Evolutionary conservation across 1,284 basidiomycete genomes (phyloP).

Genomic region (Amylostereum chailletii): DNA sequence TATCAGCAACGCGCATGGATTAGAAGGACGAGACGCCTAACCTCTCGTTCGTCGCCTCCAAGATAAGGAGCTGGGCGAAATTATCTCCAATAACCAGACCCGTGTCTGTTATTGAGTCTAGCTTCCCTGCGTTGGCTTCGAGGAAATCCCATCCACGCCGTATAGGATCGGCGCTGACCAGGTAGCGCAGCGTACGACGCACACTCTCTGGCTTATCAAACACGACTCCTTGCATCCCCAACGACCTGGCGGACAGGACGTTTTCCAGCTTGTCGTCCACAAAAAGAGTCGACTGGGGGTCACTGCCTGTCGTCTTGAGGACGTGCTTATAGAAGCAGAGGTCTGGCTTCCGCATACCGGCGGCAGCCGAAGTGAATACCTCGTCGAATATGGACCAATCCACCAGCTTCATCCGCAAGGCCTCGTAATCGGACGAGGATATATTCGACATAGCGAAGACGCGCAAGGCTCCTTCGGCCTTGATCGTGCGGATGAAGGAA

Average conservation of each 20-base stretch:
- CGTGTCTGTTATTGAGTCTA: constrained; percentile 32
- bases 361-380: constrained; percentile 37
- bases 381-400: constrained; percentile 43
- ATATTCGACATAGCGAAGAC: constrained; percentile 51
- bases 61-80: constrained; percentile 41
- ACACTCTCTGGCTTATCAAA: constrained; percentile 31
- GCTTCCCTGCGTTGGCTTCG: constrained; percentile 25
- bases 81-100: constrained; percentile 34
- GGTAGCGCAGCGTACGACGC: constrained; percentile 31
- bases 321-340: constrained; percentile 40
- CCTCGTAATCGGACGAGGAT: constrained; percentile 36
- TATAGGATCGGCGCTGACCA: constrained; percentile 31
- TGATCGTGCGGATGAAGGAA: constrained; percentile 34
- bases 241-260: constrained; percentile 38
- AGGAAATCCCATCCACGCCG: constrained; percentile 30
- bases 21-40: constrained; percentile 16
- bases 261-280: constrained; percentile 47
- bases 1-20: too few species aligned
- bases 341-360: constrained; percentile 43
- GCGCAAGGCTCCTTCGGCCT: constrained; percentile 23
- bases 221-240: constrained; percentile 39
- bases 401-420: constrained; percentile 28
- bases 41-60: constrained; percentile 36
- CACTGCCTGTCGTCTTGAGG: constrained; percentile 25
- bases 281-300: constrained; percentile 33